Conservation (phyloP, 176 grass and related monocot species). For the Elaeis guineensis region DNA sequence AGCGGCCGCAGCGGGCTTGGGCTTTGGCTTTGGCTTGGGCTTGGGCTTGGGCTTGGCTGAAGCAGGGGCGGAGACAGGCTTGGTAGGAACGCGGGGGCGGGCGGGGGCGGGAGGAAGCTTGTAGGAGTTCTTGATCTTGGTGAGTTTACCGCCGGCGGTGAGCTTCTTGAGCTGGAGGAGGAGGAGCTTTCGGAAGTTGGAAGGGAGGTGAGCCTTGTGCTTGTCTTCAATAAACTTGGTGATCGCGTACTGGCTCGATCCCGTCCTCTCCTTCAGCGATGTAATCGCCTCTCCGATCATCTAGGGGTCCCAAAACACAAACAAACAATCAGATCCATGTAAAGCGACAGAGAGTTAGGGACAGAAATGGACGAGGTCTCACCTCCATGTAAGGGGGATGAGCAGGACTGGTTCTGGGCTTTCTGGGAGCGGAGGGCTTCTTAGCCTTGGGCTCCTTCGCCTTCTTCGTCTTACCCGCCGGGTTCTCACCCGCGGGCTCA, state of each 20-base stretch:
- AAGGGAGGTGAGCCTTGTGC: conserved; percentile 36
- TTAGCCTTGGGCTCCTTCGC: no score
- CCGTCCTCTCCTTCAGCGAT: conserved; percentile 53
- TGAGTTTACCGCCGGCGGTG: conserved; percentile 50
- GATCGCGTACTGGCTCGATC: conserved; percentile 60
- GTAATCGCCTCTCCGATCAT: conserved; percentile 67
- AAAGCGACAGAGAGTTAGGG: no score
- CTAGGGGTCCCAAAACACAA: conserved; percentile 7
- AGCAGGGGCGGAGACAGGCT: neutral
- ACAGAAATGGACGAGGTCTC: no score
- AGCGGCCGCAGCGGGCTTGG: no score
- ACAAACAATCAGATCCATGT: no score
- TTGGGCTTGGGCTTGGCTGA: neutral
- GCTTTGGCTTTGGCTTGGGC: no score
- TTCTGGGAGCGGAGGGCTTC: no score
- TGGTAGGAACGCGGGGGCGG: conserved; percentile 1
- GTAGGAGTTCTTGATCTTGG: conserved; percentile 62
- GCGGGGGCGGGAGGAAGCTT: conserved; percentile 32
- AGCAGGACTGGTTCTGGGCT: no score
- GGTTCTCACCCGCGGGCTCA: no score
- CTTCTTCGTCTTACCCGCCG: no score
- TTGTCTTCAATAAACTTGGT: conserved; percentile 68
- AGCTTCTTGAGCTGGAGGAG: conserved; percentile 52
- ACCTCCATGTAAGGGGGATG: no score
- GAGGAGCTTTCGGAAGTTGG: conserved; percentile 55